Base-by-base conservation (phyloP, 805 yeast species). In the Dipodascopsis tothii region DNA sequence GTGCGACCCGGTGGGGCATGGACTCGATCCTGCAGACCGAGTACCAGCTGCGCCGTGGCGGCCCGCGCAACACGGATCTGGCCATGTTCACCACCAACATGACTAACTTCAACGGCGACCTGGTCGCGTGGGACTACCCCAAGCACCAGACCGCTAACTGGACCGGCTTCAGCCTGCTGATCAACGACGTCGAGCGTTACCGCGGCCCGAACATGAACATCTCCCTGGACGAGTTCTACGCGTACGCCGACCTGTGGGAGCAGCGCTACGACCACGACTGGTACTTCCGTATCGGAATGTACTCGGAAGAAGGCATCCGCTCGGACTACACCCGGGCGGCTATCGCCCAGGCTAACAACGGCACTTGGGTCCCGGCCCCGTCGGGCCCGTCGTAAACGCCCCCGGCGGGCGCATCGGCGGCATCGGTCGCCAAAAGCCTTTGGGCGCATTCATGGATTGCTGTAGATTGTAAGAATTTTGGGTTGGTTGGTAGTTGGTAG, bases 1-100 rank as follows among this genome's bases (percentile, higher is more conserved):
- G 98, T 0, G 78, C 85, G 1, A 77, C 94, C 0, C 69, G 94
- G 44, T 90, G 98, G 98, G 96, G 92, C 44, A 79, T 83, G 56
- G 96, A 94, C 2, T 79, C 95, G 11, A 77, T 90, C 44, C 78
- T 84, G 1, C 96, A 90, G 58, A 84, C 95, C 0, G 73, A 73
- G 37, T 40, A 37, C 36, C 43, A 39, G 34, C 51, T 49, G 21
- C 45, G 33, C 40, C 53, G 53, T 28, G 53, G 53, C 5, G 53
- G 53, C 3, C 53, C 53, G 7, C 46, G 46, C 5, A 25, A 46
- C 39, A 47, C 53, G 20, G 52, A 47, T 33, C 47, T 49, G 33
- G 53, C 53, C 5, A 40, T 33, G 23, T 49, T 49, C 45, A 49
- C 53, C 4, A 49, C 53, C 33, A 47, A 45, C 37, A 33, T 48